Evolutionary conservation across 805 yeast genomes (phyloP).

Genomic region (Wickerhamiella sergipiensis): DNA sequence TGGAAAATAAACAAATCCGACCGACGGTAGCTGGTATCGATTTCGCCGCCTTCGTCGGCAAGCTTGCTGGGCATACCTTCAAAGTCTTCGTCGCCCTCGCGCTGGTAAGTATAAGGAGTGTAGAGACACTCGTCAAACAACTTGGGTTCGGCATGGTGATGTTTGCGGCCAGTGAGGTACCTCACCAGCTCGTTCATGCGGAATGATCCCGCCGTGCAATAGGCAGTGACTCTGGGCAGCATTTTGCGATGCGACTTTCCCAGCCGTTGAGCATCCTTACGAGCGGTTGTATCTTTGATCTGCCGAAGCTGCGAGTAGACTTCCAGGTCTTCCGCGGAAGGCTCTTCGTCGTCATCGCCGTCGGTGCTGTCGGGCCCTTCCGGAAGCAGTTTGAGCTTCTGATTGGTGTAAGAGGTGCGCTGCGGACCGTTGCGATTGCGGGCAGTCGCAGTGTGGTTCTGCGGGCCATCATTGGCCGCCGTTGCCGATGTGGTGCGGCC

Average conservation of each 20-base stretch:
- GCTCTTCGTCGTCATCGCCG: constrained; percentile 39
- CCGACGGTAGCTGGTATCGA: constrained; percentile 76
- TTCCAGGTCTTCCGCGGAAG: constrained; percentile 29
- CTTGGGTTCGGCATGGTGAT: constrained; percentile 54
- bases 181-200: constrained; percentile 74
- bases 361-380: constrained; percentile 4
- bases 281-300: constrained; percentile 76
- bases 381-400: constrained; percentile 79
- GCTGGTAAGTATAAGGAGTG: constrained; percentile 56
- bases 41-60: constrained; percentile 92
- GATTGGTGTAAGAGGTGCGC: constrained; percentile 79
- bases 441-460: neutral
- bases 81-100: constrained; percentile 19
- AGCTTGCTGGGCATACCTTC: constrained; percentile 34
- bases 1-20: constrained; percentile 83
- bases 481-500: neutral
- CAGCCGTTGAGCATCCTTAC: constrained; percentile 85
- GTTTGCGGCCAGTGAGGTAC: constrained; percentile 69
- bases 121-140: constrained; percentile 89
- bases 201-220: constrained; percentile 89
- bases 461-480: neutral
- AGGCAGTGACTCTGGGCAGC: constrained; percentile 88
- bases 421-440: constrained; percentile 25
- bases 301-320: constrained; percentile 75
- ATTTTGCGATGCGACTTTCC: constrained; percentile 75